Evolutionary conservation across 148 eudicot species (phyloP).

Genomic region (Nepenthes mirabilis): DNA sequence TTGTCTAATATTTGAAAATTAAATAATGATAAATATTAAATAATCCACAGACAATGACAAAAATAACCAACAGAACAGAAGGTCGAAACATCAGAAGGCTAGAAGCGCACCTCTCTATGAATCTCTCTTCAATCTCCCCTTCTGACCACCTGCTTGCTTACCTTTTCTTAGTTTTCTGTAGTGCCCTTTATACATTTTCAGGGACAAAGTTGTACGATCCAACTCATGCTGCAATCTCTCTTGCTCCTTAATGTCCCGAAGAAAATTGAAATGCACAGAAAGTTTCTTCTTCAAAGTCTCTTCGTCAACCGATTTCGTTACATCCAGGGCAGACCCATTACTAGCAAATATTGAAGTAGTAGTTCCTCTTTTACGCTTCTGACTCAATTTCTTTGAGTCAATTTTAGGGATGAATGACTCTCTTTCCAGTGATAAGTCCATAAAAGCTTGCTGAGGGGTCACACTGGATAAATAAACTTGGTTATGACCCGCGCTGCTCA

Average conservation of each 20-base stretch:
- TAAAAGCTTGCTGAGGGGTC: conserved; percentile 73
- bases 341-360: conserved; percentile 8
- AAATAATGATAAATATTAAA: too few species aligned
- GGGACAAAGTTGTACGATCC: conserved; percentile 22
- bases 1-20: too few species aligned
- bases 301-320: conserved; percentile 25
- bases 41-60: too few species aligned
- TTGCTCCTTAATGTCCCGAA: conserved; percentile 47
- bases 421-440: conserved; percentile 40
- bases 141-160: too few species aligned
- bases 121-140: too few species aligned
- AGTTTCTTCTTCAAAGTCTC: conserved; percentile 52
- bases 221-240: conserved; percentile 54
- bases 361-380: conserved; percentile 39
- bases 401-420: conserved; percentile 26
- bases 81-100: too few species aligned
- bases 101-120: too few species aligned
- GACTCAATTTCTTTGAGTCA: conserved; percentile 26
- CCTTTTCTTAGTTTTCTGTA: conserved; percentile 24
- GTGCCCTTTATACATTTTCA: conserved; percentile 44
- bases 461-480: conserved; percentile 47
- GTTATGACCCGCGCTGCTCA: conserved; percentile 25
- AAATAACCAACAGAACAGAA: too few species aligned
- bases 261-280: conserved; percentile 39
- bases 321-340: conserved; percentile 7